These are phyloP conservation scores for Naganishia albida DNA, from an alignment of 1,284 basidiomycete species.

Conservation along the genomic window DNA sequence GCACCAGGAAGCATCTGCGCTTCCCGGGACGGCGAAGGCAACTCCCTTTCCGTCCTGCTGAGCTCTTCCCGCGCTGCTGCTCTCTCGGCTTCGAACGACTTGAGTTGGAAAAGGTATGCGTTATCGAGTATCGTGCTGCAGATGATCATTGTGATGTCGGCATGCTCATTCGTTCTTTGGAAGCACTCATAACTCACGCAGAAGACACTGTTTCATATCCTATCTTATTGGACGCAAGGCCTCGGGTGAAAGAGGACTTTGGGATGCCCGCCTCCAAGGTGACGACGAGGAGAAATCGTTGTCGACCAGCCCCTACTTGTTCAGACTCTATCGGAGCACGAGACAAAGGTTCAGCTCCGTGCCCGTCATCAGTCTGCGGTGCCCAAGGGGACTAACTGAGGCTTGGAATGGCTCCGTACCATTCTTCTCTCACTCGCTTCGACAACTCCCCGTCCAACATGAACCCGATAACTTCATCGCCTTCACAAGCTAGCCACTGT, in stretches of 20 bases:
- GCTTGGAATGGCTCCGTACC: constrained; percentile 5
- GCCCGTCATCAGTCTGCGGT: no score
- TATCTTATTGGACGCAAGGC: neutral
- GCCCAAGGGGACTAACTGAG: neutral
- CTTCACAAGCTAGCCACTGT: constrained; percentile 8
- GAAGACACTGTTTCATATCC: neutral
- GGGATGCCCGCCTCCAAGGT: neutral
- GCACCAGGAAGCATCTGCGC: neutral
- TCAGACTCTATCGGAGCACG: no score
- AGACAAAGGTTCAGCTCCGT: no score
- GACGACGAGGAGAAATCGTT: neutral
- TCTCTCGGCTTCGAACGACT: neutral
- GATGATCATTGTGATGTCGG: no score
- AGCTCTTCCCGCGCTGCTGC: neutral
- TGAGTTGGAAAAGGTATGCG: neutral
- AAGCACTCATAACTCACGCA: neutral
- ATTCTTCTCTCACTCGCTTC: constrained; percentile 6
- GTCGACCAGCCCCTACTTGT: neutral
- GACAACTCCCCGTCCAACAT: neutral
- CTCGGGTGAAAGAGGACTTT: neutral
- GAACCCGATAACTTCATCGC: constrained; percentile 1
- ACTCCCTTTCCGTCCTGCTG: neutral
- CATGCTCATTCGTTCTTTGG: neutral
- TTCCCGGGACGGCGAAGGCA: neutral
- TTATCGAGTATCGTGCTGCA: neutral